Conservation (phyloP, 371 early-diverging fungal genomes). For the Apophysomyces sp. region DNA sequence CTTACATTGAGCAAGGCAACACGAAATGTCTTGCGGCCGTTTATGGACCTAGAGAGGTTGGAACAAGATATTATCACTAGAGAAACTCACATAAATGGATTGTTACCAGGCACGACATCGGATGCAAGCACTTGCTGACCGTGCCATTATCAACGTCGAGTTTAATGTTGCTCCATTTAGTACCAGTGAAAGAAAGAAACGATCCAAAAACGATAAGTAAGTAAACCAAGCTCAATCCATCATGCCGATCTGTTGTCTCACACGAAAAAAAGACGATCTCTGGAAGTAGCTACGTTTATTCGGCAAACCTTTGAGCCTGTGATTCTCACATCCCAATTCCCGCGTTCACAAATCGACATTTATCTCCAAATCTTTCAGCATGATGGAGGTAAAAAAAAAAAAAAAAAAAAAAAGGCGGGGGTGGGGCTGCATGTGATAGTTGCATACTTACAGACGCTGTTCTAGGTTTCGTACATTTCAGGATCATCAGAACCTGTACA, state of each 20-base stretch:
- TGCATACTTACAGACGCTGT: neutral
- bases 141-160: slow-evolving; percentile 86
- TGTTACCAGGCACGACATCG: slow-evolving; percentile 57
- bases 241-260: too few species aligned
- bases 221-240: too few species aligned
- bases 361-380: slow-evolving; percentile 89
- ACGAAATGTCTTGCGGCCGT: slow-evolving; percentile 92
- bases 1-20: slow-evolving; percentile 95
- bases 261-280: slow-evolving; percentile 71
- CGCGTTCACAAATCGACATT: slow-evolving; percentile 90
- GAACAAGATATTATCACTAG: neutral
- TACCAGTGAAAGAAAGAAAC: slow-evolving; percentile 82
- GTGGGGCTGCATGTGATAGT: neutral
- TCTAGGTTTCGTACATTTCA: slow-evolving; percentile 87
- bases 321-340: slow-evolving; percentile 72
- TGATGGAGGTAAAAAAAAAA: slow-evolving; percentile 74
- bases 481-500: slow-evolving; percentile 84
- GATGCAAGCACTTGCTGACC: slow-evolving; percentile 66
- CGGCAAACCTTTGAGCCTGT: slow-evolving; percentile 92
- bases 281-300: slow-evolving; percentile 84
- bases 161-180: slow-evolving; percentile 92
- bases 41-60: slow-evolving; percentile 91
- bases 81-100: neutral
- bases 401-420: neutral
- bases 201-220: slow-evolving; percentile 84